Evolutionary conservation across 768 basidiomycete genomes (phyloP).

Genomic region (Mycena metata): DNA sequence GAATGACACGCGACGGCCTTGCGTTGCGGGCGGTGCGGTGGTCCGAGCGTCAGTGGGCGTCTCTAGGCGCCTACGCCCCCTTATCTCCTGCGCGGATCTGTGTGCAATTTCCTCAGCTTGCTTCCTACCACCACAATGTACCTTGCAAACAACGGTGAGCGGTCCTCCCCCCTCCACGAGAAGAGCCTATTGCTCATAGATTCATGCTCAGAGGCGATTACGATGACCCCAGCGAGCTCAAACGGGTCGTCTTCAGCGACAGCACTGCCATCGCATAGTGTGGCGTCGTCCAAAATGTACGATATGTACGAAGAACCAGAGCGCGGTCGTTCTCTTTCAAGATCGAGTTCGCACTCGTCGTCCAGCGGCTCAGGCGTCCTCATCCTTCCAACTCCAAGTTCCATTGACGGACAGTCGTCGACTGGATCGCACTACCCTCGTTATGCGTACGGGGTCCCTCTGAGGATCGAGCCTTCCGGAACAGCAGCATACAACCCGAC

Average conservation of each 20-base stretch:
- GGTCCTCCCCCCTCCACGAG: background rate
- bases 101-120: slow-evolving; percentile 16
- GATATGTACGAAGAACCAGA: slow-evolving; percentile 18
- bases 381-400: slow-evolving; percentile 13
- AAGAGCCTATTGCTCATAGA: background rate
- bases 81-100: slow-evolving; percentile 24
- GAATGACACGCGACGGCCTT: slow-evolving; percentile 14
- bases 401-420: slow-evolving; percentile 8
- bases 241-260: slow-evolving; percentile 27
- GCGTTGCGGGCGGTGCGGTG: slow-evolving; percentile 1
- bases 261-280: slow-evolving; percentile 14
- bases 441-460: background rate
- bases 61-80: slow-evolving; percentile 18
- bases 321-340: slow-evolving; percentile 32
- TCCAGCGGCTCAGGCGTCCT: slow-evolving; percentile 25
- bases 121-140: slow-evolving; percentile 30
- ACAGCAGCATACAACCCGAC: background rate
- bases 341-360: slow-evolving; percentile 28
- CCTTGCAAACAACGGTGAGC: slow-evolving; percentile 10
- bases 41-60: slow-evolving; percentile 24
- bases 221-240: slow-evolving; percentile 27
- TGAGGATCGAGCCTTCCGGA: background rate
- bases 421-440: background rate
- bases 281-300: slow-evolving; percentile 15
- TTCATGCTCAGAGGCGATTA: background rate